A percentile compares a stretch with the other conserved stretches of the same genome.
phyloP scores from a whole-genome alignment of 2,329 filamentous ascomycete species.

The Xylaria sp. region DNA sequence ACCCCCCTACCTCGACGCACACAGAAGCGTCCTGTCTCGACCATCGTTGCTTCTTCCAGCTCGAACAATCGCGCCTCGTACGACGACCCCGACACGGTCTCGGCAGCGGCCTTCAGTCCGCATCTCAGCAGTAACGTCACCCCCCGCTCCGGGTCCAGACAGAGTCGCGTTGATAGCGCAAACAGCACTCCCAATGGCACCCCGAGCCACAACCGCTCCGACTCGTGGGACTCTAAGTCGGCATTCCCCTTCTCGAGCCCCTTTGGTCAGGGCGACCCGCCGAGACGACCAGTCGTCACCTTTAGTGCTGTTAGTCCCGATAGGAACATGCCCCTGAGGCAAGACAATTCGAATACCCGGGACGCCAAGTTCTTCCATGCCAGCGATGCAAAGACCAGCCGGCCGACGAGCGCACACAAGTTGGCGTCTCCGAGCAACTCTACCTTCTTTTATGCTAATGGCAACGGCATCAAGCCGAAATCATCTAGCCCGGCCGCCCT shows the following conservation, averaged over 20 bases:
- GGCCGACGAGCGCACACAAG: conserved; percentile 47
- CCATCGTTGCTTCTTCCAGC: conserved; percentile 44
- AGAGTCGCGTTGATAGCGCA: conserved; percentile 74
- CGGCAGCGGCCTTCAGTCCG: conserved; percentile 58
- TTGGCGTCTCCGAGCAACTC: conserved; percentile 53
- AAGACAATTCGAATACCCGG: conserved; percentile 43
- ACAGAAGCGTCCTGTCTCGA: conserved; percentile 40
- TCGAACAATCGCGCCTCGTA: conserved; percentile 41
- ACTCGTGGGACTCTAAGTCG: conserved; percentile 56
- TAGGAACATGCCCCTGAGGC: conserved; percentile 42
- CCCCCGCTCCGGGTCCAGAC: conserved; percentile 79
- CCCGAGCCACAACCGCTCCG: conserved; percentile 59
- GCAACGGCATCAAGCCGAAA: conserved; percentile 55
- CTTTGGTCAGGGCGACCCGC: conserved; percentile 46
- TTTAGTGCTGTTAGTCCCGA: conserved; percentile 55
- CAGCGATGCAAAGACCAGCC: conserved; percentile 72
- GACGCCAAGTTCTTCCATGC: conserved; percentile 92
- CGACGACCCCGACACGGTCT: conserved; percentile 59
- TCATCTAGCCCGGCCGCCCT: conserved; percentile 50
- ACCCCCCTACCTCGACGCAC: conserved; percentile 55
- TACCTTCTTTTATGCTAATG: conserved; percentile 69
- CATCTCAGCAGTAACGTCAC: conserved; percentile 77
- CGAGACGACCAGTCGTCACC: conserved; percentile 51
- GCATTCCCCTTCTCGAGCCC: conserved; percentile 51
- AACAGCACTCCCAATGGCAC: conserved; percentile 73